Conservation (phyloP, 768 basidiomycete genomes). For the Mycena galopus region DNA sequence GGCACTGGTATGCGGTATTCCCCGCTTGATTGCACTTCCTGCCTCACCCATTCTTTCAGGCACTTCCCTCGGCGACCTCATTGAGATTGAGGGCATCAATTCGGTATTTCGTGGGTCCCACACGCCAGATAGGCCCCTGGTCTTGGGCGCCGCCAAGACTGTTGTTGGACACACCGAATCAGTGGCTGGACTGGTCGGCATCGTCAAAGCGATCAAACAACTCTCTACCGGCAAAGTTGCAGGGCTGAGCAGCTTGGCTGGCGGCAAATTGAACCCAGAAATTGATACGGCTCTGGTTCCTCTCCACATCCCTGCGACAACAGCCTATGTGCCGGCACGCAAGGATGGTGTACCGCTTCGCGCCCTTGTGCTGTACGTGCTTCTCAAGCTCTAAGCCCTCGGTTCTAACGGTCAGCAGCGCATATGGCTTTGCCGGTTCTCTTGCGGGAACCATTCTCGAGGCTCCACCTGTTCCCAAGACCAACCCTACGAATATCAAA, state of each 20-base stretch:
- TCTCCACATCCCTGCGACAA: no score
- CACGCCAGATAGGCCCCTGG: slow-evolving; percentile 43
- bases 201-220: slow-evolving; percentile 46
- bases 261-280: no score
- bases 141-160: slow-evolving; percentile 51
- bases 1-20: no score
- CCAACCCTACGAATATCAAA: slow-evolving; percentile 23
- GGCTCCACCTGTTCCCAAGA: slow-evolving; percentile 16
- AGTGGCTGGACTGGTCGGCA: slow-evolving; percentile 49
- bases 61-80: slow-evolving; percentile 51
- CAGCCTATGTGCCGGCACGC: no score
- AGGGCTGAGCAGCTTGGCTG: no score
- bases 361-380: no score
- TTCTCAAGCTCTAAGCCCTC: background rate
- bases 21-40: no score
- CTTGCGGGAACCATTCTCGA: no score
- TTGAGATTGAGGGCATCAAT: no score
- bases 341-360: no score
- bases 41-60: no score
- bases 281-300: no score
- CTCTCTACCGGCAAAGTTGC: slow-evolving; percentile 41
- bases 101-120: slow-evolving; percentile 50
- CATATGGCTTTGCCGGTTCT: slow-evolving; percentile 55
- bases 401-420: slow-evolving; percentile 38
- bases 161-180: slow-evolving; percentile 52